Conservation (phyloP, 208 protist genomes). For the Wallacemonas collosoma region DNA sequence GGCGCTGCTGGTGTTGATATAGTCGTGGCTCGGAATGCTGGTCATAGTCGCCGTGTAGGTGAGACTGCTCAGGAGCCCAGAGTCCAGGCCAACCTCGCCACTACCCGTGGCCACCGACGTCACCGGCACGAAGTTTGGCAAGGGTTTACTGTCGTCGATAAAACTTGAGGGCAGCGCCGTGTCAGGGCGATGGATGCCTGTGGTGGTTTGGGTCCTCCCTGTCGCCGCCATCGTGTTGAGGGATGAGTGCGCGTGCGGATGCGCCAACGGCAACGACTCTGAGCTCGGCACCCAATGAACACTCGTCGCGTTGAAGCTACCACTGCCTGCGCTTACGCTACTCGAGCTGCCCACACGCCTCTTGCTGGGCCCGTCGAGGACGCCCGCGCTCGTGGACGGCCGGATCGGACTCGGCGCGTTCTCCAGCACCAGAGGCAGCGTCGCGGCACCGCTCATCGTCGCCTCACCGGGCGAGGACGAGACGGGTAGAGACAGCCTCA, state of each 20-base stretch:
- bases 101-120: not conserved
- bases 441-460: not conserved
- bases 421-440: not conserved
- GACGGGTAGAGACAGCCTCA: not conserved
- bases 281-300: not conserved
- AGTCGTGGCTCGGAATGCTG: not conserved
- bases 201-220: too few species aligned
- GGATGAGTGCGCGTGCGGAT: too few species aligned
- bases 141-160: slow-evolving; percentile 11
- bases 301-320: not conserved
- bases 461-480: too few species aligned
- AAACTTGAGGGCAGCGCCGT: slow-evolving; percentile 10
- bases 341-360: not conserved
- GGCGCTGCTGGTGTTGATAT: slow-evolving; percentile 5
- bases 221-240: too few species aligned
- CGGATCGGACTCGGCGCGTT: not conserved
- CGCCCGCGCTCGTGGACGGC: not conserved
- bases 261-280: not conserved
- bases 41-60: not conserved
- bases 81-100: not conserved
- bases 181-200: not conserved
- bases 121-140: slow-evolving; percentile 10
- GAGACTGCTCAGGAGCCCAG: slow-evolving; percentile 5
- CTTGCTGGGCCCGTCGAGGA: not conserved
- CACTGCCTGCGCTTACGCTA: not conserved